A percentile compares a stretch with the other conserved stretches of the same genome.
These are phyloP conservation scores for Cryphonectria radicalis DNA, from an alignment of 2,329 filamentous ascomycete species.

Conservation along the genomic window DNA sequence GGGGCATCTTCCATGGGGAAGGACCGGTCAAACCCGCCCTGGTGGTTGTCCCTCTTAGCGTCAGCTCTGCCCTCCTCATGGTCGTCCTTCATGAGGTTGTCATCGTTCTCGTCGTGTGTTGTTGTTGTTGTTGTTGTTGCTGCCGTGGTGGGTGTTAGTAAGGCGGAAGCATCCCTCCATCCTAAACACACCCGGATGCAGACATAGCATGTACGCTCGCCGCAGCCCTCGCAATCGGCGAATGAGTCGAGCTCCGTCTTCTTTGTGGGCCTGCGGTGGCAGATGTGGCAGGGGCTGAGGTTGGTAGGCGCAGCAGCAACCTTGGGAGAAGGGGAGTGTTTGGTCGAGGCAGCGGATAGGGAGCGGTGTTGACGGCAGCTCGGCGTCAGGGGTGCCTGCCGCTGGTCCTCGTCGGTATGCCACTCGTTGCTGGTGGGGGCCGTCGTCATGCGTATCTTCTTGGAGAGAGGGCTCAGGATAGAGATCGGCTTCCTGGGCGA, in stretches of 20 bases:
- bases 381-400: constrained; percentile 9
- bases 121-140: constrained; percentile 14
- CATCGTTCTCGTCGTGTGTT: constrained; percentile 20
- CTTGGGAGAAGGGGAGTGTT: constrained; percentile 28
- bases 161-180: constrained; percentile 40
- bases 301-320: constrained; percentile 25
- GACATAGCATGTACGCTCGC: constrained; percentile 67
- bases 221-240: constrained; percentile 66
- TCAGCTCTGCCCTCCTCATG: constrained; percentile 22
- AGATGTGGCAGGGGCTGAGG: constrained; percentile 67
- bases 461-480: constrained; percentile 24
- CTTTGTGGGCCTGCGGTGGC: constrained; percentile 66
- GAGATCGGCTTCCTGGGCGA: constrained; percentile 25
- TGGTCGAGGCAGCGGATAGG: constrained; percentile 24
- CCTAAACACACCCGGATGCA: constrained; percentile 68
- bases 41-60: constrained; percentile 31
- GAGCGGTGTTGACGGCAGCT: constrained; percentile 21
- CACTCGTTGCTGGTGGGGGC: constrained; percentile 2
- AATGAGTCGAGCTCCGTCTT: constrained; percentile 70
- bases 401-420: constrained; percentile 11
- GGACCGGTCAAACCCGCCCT: constrained; percentile 37
- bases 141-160: neutral
- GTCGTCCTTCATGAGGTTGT: constrained; percentile 27
- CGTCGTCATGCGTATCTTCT: constrained; percentile 25
- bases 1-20: constrained; percentile 56